These are phyloP conservation scores for Noccaea caerulescens DNA, from an alignment of 345 rosid species.

Conservation along the genomic window DNA sequence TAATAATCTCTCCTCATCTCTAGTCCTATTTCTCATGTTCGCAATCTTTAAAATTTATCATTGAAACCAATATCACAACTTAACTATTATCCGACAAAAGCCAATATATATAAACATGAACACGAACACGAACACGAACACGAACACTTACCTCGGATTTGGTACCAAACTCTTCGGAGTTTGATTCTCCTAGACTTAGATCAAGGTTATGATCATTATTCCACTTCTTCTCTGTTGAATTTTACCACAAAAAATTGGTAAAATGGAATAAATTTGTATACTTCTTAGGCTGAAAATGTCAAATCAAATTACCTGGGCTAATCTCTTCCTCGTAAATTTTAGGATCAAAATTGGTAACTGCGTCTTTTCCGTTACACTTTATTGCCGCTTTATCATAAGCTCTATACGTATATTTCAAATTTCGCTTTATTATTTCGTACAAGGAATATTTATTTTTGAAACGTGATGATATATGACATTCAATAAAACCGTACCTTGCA, in stretches of 20 bases:
- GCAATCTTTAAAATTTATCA: conserved; percentile 32
- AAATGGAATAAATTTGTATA: neutral
- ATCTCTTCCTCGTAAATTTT: conserved; percentile 73
- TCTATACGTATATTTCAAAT: conserved; percentile 39
- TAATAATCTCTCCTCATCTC: conserved; percentile 48
- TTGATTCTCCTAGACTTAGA: conserved; percentile 76
- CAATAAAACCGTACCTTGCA: conserved; percentile 61
- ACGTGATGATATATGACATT: conserved; percentile 15
- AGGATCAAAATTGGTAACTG: conserved; percentile 92
- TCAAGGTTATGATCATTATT: conserved; percentile 68
- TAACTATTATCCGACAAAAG: neutral
- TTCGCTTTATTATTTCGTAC: neutral
- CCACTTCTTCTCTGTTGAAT: conserved; percentile 13
- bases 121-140: conserved; percentile 20
- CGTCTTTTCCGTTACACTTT: conserved; percentile 91
- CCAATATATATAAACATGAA: neutral
- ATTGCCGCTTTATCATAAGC: conserved; percentile 94
- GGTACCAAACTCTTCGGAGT: conserved; percentile 16
- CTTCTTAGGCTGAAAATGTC: neutral
- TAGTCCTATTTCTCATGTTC: conserved; percentile 55
- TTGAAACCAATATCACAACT: neutral
- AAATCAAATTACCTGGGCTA: conserved; percentile 44
- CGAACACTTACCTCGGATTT: conserved; percentile 24
- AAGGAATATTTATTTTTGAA: neutral
- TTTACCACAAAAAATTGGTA: neutral